phyloP scores from a whole-genome alignment of 805 yeast species.

The Starmerella floricola region DNA sequence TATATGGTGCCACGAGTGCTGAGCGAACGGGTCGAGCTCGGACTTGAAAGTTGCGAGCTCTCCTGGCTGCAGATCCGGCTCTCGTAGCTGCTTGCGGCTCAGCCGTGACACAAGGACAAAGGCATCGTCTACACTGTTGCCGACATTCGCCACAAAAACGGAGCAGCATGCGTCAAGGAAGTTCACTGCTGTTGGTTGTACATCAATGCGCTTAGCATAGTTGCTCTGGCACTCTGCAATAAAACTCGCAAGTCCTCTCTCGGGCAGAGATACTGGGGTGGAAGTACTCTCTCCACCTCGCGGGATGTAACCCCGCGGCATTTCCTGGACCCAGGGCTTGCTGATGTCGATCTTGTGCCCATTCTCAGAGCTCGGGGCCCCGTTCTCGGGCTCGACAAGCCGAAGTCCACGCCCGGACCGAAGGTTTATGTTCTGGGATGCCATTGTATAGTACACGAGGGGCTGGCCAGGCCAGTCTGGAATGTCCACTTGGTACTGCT shows the following conservation, averaged over 20 bases:
- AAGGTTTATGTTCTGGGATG: background rate
- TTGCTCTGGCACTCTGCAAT: constrained; percentile 40
- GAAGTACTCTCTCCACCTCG: constrained; percentile 53
- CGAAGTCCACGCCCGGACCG: background rate
- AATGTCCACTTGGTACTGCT: constrained; percentile 50
- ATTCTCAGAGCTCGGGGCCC: constrained; percentile 7
- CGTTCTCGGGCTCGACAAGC: constrained; percentile 9
- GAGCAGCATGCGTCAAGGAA: constrained; percentile 64
- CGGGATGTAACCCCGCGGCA: constrained; percentile 71
- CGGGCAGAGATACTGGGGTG: constrained; percentile 52
- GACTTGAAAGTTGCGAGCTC: constrained; percentile 62
- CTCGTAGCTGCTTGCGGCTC: constrained; percentile 49
- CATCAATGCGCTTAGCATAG: constrained; percentile 42
- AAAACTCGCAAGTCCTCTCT: constrained; percentile 40
- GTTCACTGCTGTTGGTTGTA: constrained; percentile 43
- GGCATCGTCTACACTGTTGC: constrained; percentile 44
- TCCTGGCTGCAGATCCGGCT: constrained; percentile 58
- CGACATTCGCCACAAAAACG: constrained; percentile 38
- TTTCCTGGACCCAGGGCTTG: constrained; percentile 56
- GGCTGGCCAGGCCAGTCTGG: constrained; percentile 55
- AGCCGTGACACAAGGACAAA: constrained; percentile 35
- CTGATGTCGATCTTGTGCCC: constrained; percentile 15
- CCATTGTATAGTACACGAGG: constrained; percentile 47
- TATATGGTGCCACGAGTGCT: constrained; percentile 70
- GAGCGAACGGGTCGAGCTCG: constrained; percentile 51